Base-by-base conservation (phyloP, 768 basidiomycete species). In the Russula ochroleuca region DNA sequence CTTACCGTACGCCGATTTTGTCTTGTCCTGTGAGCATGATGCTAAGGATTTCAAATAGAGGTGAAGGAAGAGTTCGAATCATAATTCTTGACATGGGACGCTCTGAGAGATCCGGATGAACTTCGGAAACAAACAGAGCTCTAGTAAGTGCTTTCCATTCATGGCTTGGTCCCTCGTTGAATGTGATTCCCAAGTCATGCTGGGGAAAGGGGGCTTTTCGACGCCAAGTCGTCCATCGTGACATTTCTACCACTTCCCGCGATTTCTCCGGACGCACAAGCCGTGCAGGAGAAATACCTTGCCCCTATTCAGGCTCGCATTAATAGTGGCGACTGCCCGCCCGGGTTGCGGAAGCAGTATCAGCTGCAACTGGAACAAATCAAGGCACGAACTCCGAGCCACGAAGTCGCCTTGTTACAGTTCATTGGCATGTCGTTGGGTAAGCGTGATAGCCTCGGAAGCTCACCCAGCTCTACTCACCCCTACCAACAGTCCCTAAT, bases 341-440 rank as follows among this genome's bases (percentile, higher is more conserved):
- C 60, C 7, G 67, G 55, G 15, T 33, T 68, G 52, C 48, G n/a
- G 47, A 61, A 57, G 28, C 67, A 66, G 50, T 66, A 66, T 54
- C 28, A 57, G 19, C 13, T 66, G 17, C 61, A 66, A 41, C 55
- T 68, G 5, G 53, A 66, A 2, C 49, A 61, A n/a, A 49, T 68
- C 25, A 57, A 57, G 17, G 53, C 43, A 17, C 35, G 52, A 48
- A 31, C 21, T 33, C 61, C 64, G 37, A 49, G 65, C 56, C 48
- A 43, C 40, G 67, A 68, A 48, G 2, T 65, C 17, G 6, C 57
- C 13, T 6, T 59, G 0, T 1, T 50, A 11, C 61, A 21, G 1
- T 35, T 28, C 15, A n/a, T 25, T 49, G 33, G 41, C 23, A 14
- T 51, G 11, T 8, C 3, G 2, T 35, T 17, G 2, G 21, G 67